Evolutionary conservation across 2,329 filamentous ascomycete genomes (phyloP).

Genomic region (Lojkania enalia): DNA sequence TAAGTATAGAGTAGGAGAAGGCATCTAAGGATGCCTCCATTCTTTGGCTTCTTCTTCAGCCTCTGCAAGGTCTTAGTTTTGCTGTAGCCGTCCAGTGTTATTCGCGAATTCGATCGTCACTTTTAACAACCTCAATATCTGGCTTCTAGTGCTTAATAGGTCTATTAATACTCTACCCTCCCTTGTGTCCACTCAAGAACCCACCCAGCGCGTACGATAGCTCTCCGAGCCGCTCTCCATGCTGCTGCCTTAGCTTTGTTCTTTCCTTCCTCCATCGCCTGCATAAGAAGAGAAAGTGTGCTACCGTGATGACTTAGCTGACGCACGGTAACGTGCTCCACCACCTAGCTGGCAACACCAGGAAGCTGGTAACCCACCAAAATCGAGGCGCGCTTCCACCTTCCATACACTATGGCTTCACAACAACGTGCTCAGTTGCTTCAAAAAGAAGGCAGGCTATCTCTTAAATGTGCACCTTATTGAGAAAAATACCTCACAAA

Average conservation of each 20-base stretch:
- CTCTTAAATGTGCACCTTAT: no score
- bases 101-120: constrained; percentile 17
- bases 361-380: no score
- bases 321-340: no score
- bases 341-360: no score
- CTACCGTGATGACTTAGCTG: no score
- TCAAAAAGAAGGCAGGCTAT: no score
- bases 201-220: constrained; percentile 9
- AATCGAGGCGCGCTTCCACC: no score
- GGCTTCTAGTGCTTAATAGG: constrained; percentile 15
- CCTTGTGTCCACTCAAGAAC: constrained; percentile 12
- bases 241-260: no score
- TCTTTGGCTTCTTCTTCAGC: constrained; percentile 8
- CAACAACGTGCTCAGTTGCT: no score
- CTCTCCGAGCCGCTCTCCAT: neutral
- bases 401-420: no score
- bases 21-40: constrained; percentile 8
- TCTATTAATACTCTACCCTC: constrained; percentile 13
- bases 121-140: constrained; percentile 14
- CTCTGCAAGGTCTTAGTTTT: neutral
- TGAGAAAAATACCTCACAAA: no score
- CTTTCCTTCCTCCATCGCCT: constrained; percentile 8
- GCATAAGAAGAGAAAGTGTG: constrained; percentile 18
- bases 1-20: no score
- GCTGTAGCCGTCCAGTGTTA: constrained; percentile 9